Base-by-base conservation (phyloP, 2,329 filamentous ascomycete genomes). In the Cordyceps fumosorosea region DNA sequence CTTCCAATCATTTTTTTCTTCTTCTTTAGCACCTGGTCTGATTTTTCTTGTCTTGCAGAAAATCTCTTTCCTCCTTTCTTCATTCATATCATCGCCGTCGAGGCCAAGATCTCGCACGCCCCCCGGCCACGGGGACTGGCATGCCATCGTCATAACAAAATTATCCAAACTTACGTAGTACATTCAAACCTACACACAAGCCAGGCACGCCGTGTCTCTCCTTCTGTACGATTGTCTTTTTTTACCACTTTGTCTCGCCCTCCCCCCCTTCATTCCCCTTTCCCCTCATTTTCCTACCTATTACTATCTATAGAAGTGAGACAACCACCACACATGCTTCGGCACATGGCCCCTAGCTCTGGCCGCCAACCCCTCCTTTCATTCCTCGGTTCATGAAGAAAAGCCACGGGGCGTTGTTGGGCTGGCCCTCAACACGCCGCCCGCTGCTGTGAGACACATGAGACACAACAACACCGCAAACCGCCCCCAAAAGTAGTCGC, bases 261-360 rank as follows among this genome's bases (percentile, higher is more conserved):
- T n/a, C 52, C 20, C 54, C 8, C 37, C 22, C 29, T 29, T 7
- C 29, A 29, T 29, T n/a, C 29, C 3, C 7, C 42, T 18, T 20
- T 22, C 14, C 20, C 29, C 40, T 14, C 20, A 20, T 20, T 20
- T 29, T 26, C 16, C n/a, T 29, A 7, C 29, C 29, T 6, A 29
- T 29, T n/a, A 8, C 55, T 57, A 57, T 57, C 18, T 37, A 57
- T 57, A 57, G 55, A 57, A 57, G 8, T 29, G n/a, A 57, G 55
- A 57, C 34, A 59, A 44, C 48, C 22, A 44, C 48, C 22, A 50
- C 24, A 26, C 32, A 29, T 29, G 29, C 29, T 29, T 59, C 56
- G 56, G 56, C 56, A 59, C 47, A 59, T 59, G 47, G 56, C 47
- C 47, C n/a, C 48, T 52, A 51, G 34, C 51, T 44, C 10, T 44